Evolutionary conservation across 768 basidiomycete genomes (phyloP).

Genomic region (Amanita rimosa): DNA sequence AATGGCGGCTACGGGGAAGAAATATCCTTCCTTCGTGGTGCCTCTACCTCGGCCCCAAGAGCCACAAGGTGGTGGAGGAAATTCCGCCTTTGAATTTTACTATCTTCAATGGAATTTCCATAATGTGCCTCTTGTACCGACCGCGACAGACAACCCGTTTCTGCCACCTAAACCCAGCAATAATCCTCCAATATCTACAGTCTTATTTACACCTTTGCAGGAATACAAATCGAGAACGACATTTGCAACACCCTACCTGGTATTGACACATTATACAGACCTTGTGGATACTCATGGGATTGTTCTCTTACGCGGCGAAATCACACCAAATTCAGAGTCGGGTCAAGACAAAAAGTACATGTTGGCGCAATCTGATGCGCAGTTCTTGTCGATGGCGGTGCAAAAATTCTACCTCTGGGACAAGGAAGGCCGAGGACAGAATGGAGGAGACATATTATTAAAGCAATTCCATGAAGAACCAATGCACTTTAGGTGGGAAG

Average conservation of each 20-base stretch:
- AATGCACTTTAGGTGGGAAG: slow-evolving; percentile 72
- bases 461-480: slow-evolving; percentile 71
- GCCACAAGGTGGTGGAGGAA: slow-evolving; percentile 17
- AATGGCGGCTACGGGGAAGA: slow-evolving; percentile 51
- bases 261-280: slow-evolving; percentile 88
- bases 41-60: slow-evolving; percentile 54
- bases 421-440: slow-evolving; percentile 16
- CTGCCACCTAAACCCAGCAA: slow-evolving; percentile 19
- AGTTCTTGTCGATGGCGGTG: slow-evolving; percentile 64
- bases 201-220: slow-evolving; percentile 86
- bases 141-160: slow-evolving; percentile 35
- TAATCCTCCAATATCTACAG: slow-evolving; percentile 54
- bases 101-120: slow-evolving; percentile 89
- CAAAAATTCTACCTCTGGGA: slow-evolving; percentile 83
- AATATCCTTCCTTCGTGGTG: slow-evolving; percentile 72
- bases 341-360: slow-evolving; percentile 36
- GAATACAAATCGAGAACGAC: slow-evolving; percentile 82
- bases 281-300: slow-evolving; percentile 66
- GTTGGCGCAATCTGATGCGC: slow-evolving; percentile 74
- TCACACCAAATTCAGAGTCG: slow-evolving; percentile 54
- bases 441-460: slow-evolving; percentile 41
- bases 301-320: slow-evolving; percentile 86
- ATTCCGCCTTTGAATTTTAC: slow-evolving; percentile 65
- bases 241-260: slow-evolving; percentile 87
- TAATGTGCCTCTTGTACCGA: slow-evolving; percentile 50